Conservation (phyloP, 1,284 basidiomycete genomes). For the Moesziomyces globuligerus region DNA sequence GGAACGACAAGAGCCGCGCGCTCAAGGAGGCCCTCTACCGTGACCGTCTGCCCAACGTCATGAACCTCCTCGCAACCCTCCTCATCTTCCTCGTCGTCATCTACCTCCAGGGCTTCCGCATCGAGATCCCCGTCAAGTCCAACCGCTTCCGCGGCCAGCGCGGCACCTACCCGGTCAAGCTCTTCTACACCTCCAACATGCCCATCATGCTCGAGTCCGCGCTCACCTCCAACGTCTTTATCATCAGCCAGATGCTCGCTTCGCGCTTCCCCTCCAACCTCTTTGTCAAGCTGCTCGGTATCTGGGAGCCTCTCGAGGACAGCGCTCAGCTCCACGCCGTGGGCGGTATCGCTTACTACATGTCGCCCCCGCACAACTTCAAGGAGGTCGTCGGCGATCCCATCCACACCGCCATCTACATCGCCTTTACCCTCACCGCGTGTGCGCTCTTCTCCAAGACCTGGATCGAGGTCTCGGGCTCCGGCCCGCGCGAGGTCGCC, state of each 20-base stretch:
- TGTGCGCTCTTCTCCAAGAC: conserved; percentile 99
- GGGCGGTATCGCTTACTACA: conserved; percentile 96
- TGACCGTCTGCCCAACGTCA: conserved; percentile 94
- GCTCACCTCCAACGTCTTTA: conserved; percentile 92
- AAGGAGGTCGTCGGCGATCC: conserved; percentile 88
- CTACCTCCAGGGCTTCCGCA: conserved; percentile 97
- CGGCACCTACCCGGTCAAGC: conserved; percentile 94
- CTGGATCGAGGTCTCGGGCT: conserved; percentile 98
- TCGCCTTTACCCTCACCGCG: conserved; percentile 89
- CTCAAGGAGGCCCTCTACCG: conserved; percentile 98
- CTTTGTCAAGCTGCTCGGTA: conserved; percentile 87
- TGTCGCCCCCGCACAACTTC: conserved; percentile 93
- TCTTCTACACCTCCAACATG: conserved; percentile 99
- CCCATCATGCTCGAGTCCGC: conserved; percentile 99
- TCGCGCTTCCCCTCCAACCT: conserved; percentile 93
- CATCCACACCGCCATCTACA: conserved; percentile 90
- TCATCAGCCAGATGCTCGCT: conserved; percentile 89
- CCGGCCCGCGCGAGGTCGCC: conserved; percentile 92
- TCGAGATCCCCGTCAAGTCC: conserved; percentile 98
- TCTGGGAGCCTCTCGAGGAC: conserved; percentile 97
- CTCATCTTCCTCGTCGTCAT: conserved; percentile 94
- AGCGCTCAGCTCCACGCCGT: conserved; percentile 89
- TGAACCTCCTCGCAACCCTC: conserved; percentile 94
- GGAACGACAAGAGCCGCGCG: conserved; percentile 97
- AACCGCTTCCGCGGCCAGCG: conserved; percentile 95